Evolutionary conservation across 352 stramenopile genomes (phyloP).

Genomic region (Globisporangium nagaii): DNA sequence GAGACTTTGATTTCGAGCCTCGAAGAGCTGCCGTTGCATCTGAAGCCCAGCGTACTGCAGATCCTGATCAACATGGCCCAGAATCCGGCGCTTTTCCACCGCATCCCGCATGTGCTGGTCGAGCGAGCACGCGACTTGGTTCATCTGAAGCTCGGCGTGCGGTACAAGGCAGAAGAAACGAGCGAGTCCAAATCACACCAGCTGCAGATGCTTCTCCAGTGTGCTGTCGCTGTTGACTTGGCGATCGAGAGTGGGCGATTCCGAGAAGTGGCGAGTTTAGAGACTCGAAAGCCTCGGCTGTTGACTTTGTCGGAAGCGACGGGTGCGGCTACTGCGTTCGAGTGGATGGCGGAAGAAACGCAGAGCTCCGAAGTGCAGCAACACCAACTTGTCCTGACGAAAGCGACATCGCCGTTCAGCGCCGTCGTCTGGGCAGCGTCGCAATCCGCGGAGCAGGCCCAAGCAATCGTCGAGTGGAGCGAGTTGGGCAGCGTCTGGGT

Average conservation of each 20-base stretch:
- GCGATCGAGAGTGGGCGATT: slow-evolving; percentile 34
- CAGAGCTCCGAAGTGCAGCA: background rate
- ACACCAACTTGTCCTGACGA: slow-evolving; percentile 14
- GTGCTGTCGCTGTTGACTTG: slow-evolving; percentile 48
- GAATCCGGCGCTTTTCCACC: slow-evolving; percentile 27
- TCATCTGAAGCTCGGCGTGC: slow-evolving; percentile 41
- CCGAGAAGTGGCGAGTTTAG: background rate
- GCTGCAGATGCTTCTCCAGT: slow-evolving; percentile 55
- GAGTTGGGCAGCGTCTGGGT: slow-evolving; percentile 15
- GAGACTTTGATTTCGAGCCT: slow-evolving; percentile 28
- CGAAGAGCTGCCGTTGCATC: slow-evolving; percentile 29
- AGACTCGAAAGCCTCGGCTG: background rate
- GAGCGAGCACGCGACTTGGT: slow-evolving; percentile 36
- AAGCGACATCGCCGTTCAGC: slow-evolving; percentile 20
- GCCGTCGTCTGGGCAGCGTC: slow-evolving; percentile 1
- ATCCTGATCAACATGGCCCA: slow-evolving; percentile 37
- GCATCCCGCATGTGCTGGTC: slow-evolving; percentile 27
- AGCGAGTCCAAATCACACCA: slow-evolving; percentile 56
- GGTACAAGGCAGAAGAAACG: slow-evolving; percentile 40
- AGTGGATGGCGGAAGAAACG: background rate
- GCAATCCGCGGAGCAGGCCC: background rate
- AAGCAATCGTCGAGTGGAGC: slow-evolving; percentile 20
- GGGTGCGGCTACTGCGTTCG: background rate
- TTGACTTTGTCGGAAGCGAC: background rate
- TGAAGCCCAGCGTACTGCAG: slow-evolving; percentile 34